A percentile compares a stretch with the other conserved stretches of the same genome.
These are phyloP conservation scores for Arachis hypogaea DNA, from an alignment of 306 rosid genomes.

Conservation along the genomic window DNA sequence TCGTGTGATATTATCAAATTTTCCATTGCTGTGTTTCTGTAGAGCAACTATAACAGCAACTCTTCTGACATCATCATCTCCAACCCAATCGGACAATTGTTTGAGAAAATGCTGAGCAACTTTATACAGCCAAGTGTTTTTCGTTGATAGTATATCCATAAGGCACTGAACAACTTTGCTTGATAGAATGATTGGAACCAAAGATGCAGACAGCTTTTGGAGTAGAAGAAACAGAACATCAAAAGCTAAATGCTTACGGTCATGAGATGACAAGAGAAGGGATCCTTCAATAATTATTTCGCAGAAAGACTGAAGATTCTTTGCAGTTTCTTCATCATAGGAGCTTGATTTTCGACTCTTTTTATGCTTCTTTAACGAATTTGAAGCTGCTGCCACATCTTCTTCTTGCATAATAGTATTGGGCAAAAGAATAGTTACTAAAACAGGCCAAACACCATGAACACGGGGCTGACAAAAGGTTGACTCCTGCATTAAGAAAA, in stretches of 20 bases:
- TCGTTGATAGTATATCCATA: constrained; percentile 77
- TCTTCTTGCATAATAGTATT: constrained; percentile 66
- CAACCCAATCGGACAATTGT: constrained; percentile 74
- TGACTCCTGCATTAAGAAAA: constrained; percentile 73
- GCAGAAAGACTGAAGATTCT: constrained; percentile 64
- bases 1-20: constrained; percentile 68
- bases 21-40: constrained; percentile 93
- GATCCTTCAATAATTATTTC: constrained; percentile 86
- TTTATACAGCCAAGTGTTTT: constrained; percentile 85
- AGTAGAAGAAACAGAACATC: constrained; percentile 77
- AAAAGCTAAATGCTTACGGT: constrained; percentile 89
- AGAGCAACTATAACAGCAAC: constrained; percentile 84
- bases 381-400: constrained; percentile 68
- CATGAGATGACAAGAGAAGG: constrained; percentile 94
- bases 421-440: constrained; percentile 71
- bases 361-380: constrained; percentile 80
- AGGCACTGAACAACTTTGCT: constrained; percentile 89
- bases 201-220: constrained; percentile 79
- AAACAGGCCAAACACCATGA: constrained; percentile 87
- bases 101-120: constrained; percentile 75
- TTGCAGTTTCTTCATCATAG: constrained; percentile 76
- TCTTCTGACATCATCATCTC: constrained; percentile 77
- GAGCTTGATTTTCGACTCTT: constrained; percentile 78
- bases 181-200: constrained; percentile 66
- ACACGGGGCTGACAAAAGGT: constrained; percentile 95